Percentiles rank a stretch among this genome's conserved stretches.
Conservation (phyloP, 2,329 filamentous ascomycete species). For the Magnaporthales sp. region DNA sequence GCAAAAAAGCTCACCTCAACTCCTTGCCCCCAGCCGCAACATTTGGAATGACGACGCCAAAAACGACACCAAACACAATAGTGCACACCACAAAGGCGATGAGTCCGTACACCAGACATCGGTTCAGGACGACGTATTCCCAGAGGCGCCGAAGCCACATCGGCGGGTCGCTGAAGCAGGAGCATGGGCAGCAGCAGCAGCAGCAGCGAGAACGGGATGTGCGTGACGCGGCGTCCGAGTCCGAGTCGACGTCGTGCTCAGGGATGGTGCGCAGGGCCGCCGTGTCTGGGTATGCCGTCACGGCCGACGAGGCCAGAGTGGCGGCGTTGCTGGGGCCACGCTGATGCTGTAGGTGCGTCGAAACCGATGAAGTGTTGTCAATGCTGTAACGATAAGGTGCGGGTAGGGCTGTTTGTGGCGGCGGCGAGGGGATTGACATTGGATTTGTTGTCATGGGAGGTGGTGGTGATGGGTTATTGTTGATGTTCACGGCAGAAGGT, state of each 20-base stretch:
- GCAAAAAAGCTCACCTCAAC: background rate
- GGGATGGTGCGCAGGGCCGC: background rate
- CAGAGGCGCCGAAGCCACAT: background rate
- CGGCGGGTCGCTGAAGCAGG: background rate
- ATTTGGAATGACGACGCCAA: slow-evolving; percentile 2
- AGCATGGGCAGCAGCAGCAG: background rate
- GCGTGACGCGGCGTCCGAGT: background rate
- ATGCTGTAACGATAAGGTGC: background rate
- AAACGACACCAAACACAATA: slow-evolving; percentile 4
- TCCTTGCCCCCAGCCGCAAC: background rate
- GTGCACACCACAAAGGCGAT: background rate
- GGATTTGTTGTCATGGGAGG: background rate
- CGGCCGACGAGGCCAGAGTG: background rate
- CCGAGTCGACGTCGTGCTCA: background rate
- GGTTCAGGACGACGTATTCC: slow-evolving; percentile 1
- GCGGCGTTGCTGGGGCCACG: background rate
- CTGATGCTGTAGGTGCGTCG: background rate
- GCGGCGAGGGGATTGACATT: background rate
- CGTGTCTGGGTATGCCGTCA: background rate
- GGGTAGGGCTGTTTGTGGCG: background rate
- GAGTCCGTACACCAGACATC: slow-evolving; percentile 1
- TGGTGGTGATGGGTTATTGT: background rate
- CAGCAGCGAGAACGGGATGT: background rate
- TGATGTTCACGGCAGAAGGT: background rate
- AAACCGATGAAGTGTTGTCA: background rate